Conservation (phyloP, 257 asterid genomes). For the Ehretia macrophylla region DNA sequence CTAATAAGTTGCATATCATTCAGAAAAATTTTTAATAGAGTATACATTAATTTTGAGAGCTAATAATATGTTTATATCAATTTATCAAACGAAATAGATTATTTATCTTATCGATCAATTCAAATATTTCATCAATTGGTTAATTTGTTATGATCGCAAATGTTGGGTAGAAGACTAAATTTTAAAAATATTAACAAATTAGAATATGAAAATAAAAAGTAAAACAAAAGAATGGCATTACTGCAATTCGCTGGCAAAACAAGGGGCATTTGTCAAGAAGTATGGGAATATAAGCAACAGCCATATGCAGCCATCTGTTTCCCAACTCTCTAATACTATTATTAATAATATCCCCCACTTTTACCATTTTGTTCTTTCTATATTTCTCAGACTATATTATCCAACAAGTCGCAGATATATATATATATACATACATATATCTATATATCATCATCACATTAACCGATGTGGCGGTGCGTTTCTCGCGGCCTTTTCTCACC, state of each 20-base stretch:
- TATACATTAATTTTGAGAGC: too few relatives aligned
- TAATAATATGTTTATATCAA: too few relatives aligned
- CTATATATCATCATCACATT: neutral
- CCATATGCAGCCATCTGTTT: neutral
- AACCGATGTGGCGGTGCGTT: slow-evolving; percentile 88
- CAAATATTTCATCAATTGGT: too few relatives aligned
- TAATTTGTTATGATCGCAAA: too few relatives aligned
- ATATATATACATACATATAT: neutral
- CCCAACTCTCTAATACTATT: neutral
- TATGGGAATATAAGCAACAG: neutral
- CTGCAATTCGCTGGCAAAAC: neutral
- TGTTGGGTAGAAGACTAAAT: too few relatives aligned
- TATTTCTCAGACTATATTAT: slow-evolving; percentile 1
- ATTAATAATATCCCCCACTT: neutral
- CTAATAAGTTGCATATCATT: too few relatives aligned
- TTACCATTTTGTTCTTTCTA: neutral
- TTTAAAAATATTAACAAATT: too few relatives aligned
- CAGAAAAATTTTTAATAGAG: too few relatives aligned
- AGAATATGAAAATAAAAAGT: neutral
- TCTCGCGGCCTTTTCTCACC: slow-evolving; percentile 73
- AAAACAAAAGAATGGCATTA: neutral
- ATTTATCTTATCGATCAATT: too few relatives aligned
- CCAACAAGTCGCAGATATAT: too few relatives aligned
- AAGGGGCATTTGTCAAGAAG: neutral
- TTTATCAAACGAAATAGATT: too few relatives aligned